Conservation (phyloP, 2,329 filamentous ascomycete species). For the Trichoderma semiorbis region DNA sequence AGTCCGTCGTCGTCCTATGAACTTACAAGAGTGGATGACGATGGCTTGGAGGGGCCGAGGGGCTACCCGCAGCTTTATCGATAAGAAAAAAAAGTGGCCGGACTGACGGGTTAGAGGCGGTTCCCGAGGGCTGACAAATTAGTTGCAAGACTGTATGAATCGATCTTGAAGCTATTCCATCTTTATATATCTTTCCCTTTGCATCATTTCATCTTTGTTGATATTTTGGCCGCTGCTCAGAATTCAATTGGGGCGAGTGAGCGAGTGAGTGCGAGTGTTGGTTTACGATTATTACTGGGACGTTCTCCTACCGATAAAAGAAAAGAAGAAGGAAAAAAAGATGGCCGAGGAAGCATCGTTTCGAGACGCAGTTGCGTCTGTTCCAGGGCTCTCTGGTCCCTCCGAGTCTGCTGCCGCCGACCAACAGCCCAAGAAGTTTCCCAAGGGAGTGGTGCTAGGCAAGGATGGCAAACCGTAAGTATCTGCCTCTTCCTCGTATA, state of each 20-base stretch:
- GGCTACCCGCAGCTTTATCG: conserved; percentile 18
- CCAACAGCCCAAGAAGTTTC: conserved; percentile 51
- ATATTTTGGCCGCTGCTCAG: background rate
- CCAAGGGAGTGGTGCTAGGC: conserved; percentile 71
- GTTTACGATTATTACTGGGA: background rate
- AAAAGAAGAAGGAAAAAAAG: conserved; percentile 20
- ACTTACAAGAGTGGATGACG: background rate
- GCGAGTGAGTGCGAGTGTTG: background rate
- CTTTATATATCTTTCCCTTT: background rate
- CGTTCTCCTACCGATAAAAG: background rate
- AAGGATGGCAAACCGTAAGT: conserved; percentile 82
- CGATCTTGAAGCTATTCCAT: background rate
- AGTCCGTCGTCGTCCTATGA: background rate
- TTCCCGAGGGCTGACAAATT: conserved; percentile 16
- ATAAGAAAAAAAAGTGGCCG: conserved; percentile 16
- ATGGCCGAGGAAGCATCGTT: conserved; percentile 41
- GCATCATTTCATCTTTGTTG: background rate
- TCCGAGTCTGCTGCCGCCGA: conserved; percentile 23
- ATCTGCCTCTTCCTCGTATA: background rate
- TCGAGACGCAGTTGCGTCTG: conserved; percentile 24
- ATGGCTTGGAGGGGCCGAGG: conserved; percentile 1
- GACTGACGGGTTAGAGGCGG: background rate
- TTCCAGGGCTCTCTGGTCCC: conserved; percentile 20
- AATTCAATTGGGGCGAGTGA: background rate
- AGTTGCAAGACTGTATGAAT: background rate